Base-by-base conservation (phyloP, 2,329 filamentous ascomycete genomes). In the Hyphodiscus sp. region DNA sequence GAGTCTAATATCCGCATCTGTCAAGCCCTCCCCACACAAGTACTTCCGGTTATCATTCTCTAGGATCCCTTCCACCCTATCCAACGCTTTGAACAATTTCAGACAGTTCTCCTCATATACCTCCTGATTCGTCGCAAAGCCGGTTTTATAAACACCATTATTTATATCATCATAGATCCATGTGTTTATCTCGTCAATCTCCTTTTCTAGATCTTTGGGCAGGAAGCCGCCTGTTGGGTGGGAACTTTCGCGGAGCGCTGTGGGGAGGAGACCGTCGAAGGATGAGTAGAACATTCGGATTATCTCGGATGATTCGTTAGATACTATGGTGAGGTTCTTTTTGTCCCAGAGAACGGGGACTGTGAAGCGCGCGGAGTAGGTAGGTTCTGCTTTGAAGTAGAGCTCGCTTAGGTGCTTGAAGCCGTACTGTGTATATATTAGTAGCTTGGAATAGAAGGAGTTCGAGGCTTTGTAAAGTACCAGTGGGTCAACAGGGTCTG, bases 51-150 rank as follows among this genome's bases (percentile, higher is more conserved):
- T 20, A 13, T 48, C 16, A 9, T 8, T 11, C 19, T 20, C 69
- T 2, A 96, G 77, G 64, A 91, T 83, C 51, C 75, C 71, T 73
- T 96, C 91, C 3, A 87, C 79, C 29, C 79, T 77, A 71, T 95
- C 88, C 11, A 96, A 81, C 0, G 85, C 83, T 53, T 80, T 77
- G 68, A 96, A 96, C 8, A 96, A 78, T 0, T 77, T 68, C 0
- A 65, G 51, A 2, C 95, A 82, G 64, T 88, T 85, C 53, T 79
- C 77, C 63, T 94, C 86, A 70, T 96, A 96, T 1, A 88, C 88
- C 58, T 82, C 80, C 71, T 92, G 86, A 0, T 85, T 86, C 2
- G 83, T 89, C 20, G 91, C 90, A 67, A 95, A 95, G 30, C 91
- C 91, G 54, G 82, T 80, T 71, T 84, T 85, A 72, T 85, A 85